phyloP scores from a whole-genome alignment of 2,329 filamentous ascomycete genomes.

The Ascocoryne sarcoides region DNA sequence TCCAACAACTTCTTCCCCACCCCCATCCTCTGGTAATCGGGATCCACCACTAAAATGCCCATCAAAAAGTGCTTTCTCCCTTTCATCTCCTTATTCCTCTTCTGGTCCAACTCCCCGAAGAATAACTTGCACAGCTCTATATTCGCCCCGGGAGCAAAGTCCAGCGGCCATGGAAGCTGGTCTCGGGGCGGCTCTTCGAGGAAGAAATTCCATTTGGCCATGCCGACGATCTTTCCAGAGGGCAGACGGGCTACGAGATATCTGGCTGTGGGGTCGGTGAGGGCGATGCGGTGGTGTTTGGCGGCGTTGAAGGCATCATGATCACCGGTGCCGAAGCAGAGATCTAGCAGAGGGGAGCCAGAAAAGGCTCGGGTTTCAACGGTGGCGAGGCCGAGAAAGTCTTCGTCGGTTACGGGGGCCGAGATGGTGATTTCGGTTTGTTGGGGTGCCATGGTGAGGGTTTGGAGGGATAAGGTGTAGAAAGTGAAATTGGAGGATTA shows the following conservation, averaged over 20 bases:
- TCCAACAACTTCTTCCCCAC: constrained; percentile 10
- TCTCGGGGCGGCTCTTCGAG: background rate
- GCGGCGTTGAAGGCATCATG: background rate
- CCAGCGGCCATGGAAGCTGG: constrained; percentile 2
- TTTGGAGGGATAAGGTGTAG: too few relatives aligned
- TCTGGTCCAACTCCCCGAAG: constrained; percentile 2
- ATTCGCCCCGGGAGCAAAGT: constrained; percentile 1
- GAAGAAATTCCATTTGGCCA: constrained; percentile 11
- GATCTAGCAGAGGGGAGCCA: background rate
- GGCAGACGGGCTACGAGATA: constrained; percentile 2
- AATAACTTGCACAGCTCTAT: constrained; percentile 1
- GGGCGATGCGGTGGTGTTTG: background rate
- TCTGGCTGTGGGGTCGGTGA: background rate
- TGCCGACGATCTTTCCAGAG: constrained; percentile 3
- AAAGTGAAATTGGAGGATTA: too few relatives aligned
- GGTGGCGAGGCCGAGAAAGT: background rate
- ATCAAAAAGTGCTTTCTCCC: constrained; percentile 11
- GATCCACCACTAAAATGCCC: constrained; percentile 6
- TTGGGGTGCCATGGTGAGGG: background rate
- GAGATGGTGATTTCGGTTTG: background rate
- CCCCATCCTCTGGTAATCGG: constrained; percentile 10
- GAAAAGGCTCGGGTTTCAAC: background rate
- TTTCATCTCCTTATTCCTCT: constrained; percentile 6
- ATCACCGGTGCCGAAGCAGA: background rate
- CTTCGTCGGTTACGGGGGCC: background rate